Conservation (phyloP, 192 early-diverging fungal species). For the Allomyces macrogynus region DNA sequence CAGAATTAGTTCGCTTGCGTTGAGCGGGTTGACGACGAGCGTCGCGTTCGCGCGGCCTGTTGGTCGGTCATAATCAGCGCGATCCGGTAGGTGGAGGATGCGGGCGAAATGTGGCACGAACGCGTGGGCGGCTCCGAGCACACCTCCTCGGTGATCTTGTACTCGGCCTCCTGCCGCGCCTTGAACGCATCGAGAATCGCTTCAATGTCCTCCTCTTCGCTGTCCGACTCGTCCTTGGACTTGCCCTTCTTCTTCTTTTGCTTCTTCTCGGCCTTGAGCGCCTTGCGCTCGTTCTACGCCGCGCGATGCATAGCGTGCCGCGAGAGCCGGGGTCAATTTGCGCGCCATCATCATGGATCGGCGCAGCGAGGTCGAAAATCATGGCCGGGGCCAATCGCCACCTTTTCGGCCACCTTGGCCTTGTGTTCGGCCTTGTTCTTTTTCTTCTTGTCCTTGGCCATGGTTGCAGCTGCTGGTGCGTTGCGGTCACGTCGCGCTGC, state of each 20-base stretch:
- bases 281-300: slow-evolving; percentile 17
- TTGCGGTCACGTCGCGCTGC: too few relatives aligned
- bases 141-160: slow-evolving; percentile 34
- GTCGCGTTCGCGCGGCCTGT: slow-evolving; percentile 35
- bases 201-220: slow-evolving; percentile 45
- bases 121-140: slow-evolving; percentile 20
- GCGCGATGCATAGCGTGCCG: slow-evolving; percentile 9
- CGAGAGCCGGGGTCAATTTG: background rate
- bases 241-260: slow-evolving; percentile 22
- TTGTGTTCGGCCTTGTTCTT: slow-evolving; percentile 24
- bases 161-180: slow-evolving; percentile 24
- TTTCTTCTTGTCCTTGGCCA: slow-evolving; percentile 19
- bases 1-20: slow-evolving; percentile 31
- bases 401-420: slow-evolving; percentile 13
- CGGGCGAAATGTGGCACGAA: background rate
- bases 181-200: slow-evolving; percentile 35
- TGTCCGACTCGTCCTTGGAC: slow-evolving; percentile 20
- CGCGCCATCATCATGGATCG: background rate
- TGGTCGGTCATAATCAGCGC: slow-evolving; percentile 6
- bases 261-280: slow-evolving; percentile 15
- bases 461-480: slow-evolving; percentile 10
- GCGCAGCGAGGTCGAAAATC: too few relatives aligned
- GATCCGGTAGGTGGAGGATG: background rate
- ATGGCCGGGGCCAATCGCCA: background rate
- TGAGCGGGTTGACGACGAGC: slow-evolving; percentile 36